Base-by-base conservation (phyloP, 768 basidiomycete genomes). In the Leucocoprinus birnbaumii region DNA sequence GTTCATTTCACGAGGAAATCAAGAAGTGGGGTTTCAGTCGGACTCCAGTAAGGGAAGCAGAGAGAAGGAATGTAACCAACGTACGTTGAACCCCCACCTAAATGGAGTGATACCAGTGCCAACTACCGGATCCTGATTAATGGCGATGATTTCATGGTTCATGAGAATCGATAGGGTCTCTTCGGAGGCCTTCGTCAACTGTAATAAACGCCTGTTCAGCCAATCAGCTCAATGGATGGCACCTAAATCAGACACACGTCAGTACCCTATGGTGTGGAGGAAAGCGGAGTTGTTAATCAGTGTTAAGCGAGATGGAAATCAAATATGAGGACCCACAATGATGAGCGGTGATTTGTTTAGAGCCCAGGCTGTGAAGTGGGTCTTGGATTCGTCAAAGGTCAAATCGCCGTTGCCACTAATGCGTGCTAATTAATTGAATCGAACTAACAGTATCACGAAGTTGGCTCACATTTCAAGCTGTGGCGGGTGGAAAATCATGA, bases 281-380 rank as follows among this genome's bases (percentile, higher is more conserved):
- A 31, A 31, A 11, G 31, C 31, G 31, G 11, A 5, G 31, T 31
- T 31, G 31, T 31, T 31, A 31, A 31, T 31, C 11, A 31, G 31
- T 31, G 5, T 31, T 31, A 14, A 47, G 42, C 13, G n/a, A 47
- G 51, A 6, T 38, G 13, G 16, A n/a, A 38, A 4, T n/a, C 45
- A 16, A 4, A 40, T 24, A 27, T 16, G 14, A n/a, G 38, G 1
- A 61, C 65, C 48, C 46, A 71, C 79, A 53, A 87, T 81, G 48
- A 87, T 69, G 14, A 87, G 73, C 2, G 86, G 86, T 0, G 82
- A 83, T 63, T 86, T 87, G 80, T 86, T 78, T 25, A 88, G 66
- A 34, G 84, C 84, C 86, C 86, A 87, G 0, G 82, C 84, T 0
- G 85, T 87, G 63, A 87, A 88, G 63, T 88, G 86, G 2, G 84